Evolutionary conservation across 2,329 filamentous ascomycete genomes (phyloP), one percentile per base, ranked within the genome.

Genomic region (Aureobasidium zeae): DNA sequence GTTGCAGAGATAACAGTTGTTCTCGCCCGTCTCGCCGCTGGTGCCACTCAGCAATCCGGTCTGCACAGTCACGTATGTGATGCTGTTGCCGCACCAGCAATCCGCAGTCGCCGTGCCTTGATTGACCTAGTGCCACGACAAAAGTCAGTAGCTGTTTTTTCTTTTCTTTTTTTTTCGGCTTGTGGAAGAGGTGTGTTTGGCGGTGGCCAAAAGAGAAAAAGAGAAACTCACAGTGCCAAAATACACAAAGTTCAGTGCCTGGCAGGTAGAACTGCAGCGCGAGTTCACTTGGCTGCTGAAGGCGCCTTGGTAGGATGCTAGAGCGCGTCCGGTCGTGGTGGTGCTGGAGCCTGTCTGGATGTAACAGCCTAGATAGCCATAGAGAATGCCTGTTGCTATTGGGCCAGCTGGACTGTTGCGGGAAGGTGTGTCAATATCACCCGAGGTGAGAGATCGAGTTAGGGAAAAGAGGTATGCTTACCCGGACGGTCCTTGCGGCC

Each of bases 361-460:
- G 19, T 55, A 59, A 46, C 56, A 59, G 36, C 57, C 55, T 11
- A 56, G 39, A 26, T 57, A 59, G 25, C 48, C 50, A 45, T 51
- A 58, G 10, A 48, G 36, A 6, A 42, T 47, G 4, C 34, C 38
- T 5, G 49, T 32, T 6, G 41, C 49, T 5, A 45, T 30, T 7
- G 52, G 41, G 2, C 51, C 45, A 5, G 38, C 7, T 2, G 45
- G 45, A 19, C 45, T 39, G 24, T 10, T 36, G 15, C 8, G 22
- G 4, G 9, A 17, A 4, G 24, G 13, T 2, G 2, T 15, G 9
- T 10, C 7, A 26, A 20, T 29, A 5, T 5, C 7, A 13, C n/a
- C 13, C 4, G 16, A 9, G 20, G 26, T 11, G 17, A 34, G 29
- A 2, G 29, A 35, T 5, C 5, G 15, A n/a, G n/a, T 6, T n/a